phyloP scores from a whole-genome alignment of 306 rosid genomes.

The Abrus pulchellus region DNA sequence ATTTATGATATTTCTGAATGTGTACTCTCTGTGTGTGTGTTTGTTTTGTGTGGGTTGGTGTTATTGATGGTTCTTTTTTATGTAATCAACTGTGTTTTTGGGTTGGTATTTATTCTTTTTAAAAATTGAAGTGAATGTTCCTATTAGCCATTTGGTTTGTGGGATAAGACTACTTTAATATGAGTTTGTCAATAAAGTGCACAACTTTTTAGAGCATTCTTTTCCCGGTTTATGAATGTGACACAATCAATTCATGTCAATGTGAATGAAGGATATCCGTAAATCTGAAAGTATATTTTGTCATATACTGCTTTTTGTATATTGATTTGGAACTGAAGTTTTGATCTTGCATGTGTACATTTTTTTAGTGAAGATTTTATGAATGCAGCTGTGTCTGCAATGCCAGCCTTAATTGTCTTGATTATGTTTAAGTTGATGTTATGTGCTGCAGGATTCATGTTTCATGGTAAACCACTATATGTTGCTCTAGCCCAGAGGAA shows the following conservation, averaged over 20 bases:
- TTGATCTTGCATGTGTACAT: constrained; percentile 24
- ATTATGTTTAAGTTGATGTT: constrained; percentile 35
- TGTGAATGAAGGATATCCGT: constrained; percentile 1
- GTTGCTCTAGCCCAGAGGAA: constrained; percentile 91
- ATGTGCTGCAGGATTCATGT: constrained; percentile 71
- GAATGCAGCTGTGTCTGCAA: constrained; percentile 35
- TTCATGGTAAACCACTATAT: constrained; percentile 84
- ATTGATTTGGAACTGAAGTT: constrained; percentile 31
- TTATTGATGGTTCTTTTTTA: neutral
- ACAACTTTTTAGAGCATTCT: constrained; percentile 19
- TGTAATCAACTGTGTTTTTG: neutral
- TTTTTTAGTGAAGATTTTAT: constrained; percentile 18
- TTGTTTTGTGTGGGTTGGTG: neutral
- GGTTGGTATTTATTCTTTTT: neutral
- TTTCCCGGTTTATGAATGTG: constrained; percentile 11
- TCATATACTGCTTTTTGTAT: constrained; percentile 14
- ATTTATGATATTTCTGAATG: constrained; percentile 1
- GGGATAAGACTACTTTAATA: constrained; percentile 25
- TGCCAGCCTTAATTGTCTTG: constrained; percentile 15
- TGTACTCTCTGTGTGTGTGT: neutral
- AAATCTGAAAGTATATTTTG: constrained; percentile 24
- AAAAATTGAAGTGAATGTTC: constrained; percentile 32
- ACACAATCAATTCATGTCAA: constrained; percentile 8
- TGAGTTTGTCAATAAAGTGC: neutral
- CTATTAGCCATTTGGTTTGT: constrained; percentile 31